Percentiles rank a stretch among this genome's conserved stretches.
phyloP scores from a whole-genome alignment of 2,329 filamentous ascomycete species.

The Penicillium sp. region DNA sequence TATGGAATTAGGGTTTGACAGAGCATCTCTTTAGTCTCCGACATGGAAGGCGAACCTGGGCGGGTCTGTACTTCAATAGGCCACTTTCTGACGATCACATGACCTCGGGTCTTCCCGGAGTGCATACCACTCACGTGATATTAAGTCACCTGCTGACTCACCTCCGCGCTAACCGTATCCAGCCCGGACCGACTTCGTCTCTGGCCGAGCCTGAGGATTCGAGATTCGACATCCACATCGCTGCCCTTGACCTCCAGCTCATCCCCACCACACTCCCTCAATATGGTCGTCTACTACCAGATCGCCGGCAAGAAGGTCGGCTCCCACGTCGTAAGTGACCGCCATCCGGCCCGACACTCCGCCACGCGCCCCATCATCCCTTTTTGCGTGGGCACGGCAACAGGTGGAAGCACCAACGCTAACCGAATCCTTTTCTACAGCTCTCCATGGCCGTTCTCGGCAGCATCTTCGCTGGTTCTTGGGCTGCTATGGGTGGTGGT shows the following conservation, averaged over 20 bases:
- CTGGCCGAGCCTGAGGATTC: slow-evolving; percentile 32
- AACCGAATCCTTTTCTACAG: slow-evolving; percentile 42
- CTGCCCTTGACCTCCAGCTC: slow-evolving; percentile 28
- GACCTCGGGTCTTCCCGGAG: slow-evolving; percentile 26
- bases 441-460: slow-evolving; percentile 64
- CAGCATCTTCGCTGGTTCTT: slow-evolving; percentile 53
- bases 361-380: slow-evolving; percentile 20
- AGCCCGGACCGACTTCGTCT: slow-evolving; percentile 29
- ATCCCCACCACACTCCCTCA: slow-evolving; percentile 34
- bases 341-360: slow-evolving; percentile 1
- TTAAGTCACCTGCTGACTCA: slow-evolving; percentile 12
- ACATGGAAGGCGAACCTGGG: no score
- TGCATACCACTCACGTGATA: slow-evolving; percentile 24
- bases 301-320: slow-evolving; percentile 57
- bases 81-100: slow-evolving; percentile 11
- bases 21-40: no score
- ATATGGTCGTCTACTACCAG: slow-evolving; percentile 58
- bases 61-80: neutral
- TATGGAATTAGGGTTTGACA: no score
- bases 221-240: slow-evolving; percentile 34
- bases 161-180: slow-evolving; percentile 19
- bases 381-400: slow-evolving; percentile 23
- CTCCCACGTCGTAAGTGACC: slow-evolving; percentile 54
- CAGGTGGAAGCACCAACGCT: slow-evolving; percentile 20
- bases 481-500: slow-evolving; percentile 50